Evolutionary conservation across 1,284 basidiomycete species (phyloP), one percentile per base, ranked within the genome.

Genomic region (Ceratobasidium sp.): DNA sequence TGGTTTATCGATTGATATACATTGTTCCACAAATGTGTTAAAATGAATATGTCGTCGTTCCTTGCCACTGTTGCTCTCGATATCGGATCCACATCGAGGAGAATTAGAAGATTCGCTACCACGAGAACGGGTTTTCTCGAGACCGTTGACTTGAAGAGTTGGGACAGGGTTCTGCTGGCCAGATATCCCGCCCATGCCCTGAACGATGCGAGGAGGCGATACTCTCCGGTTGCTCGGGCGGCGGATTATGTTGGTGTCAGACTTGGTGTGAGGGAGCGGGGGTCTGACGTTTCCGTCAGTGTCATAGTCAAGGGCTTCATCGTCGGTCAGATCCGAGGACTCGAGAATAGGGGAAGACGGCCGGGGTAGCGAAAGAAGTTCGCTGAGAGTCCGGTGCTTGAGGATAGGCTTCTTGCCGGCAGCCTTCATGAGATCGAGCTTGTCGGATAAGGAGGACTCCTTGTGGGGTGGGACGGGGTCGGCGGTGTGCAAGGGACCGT

Each of bases 21-120:
- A 95, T 78, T 98, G 97, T 78, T 98, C 93, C 42, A 99, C 96
- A 75, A 95, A 96, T 0, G 95, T 96, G 79, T 98, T 98, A 84
- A 99, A 99, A 74, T 86, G 91, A 80, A 99, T 99, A 77, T 98
- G 96, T 23, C 59, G 13, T 36, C 59, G 46, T 7, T 62, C 25
- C 29, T 71, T 85, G 84, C 78, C 85, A 85, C 74, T 71, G 69
- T 68, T 62, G 27, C 39, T 49, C 46, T 39, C 46, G 41, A 69
- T 36, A 56, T 47, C 39, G 3, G 49, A 66, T 29, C 56, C 58
- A n/a, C 53, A 56, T 21, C 56, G 62, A 16, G 66, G 50, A 5
- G 70, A 71, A 47, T 71, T 68, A 8, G 68, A 69, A 29, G 42
- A 47, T n/a, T 53, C 46, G 46, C 57, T 53, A 19, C 57, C 49